Conservation (phyloP, 768 basidiomycete genomes). For the Lanmaoa pseudosensibilis region DNA sequence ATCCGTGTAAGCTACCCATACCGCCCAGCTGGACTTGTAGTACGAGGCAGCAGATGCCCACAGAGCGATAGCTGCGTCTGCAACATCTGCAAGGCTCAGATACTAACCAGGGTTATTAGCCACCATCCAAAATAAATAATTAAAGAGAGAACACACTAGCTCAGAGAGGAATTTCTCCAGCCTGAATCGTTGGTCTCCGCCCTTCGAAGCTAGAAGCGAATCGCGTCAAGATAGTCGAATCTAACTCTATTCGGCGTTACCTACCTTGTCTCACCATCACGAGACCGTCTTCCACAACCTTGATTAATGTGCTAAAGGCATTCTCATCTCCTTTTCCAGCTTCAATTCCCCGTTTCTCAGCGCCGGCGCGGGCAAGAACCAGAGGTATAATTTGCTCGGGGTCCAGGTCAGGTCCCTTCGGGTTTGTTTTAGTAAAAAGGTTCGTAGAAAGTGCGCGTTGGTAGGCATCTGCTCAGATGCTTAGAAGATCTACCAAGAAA, state of each 20-base stretch:
- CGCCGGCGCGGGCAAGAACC: constrained; percentile 63
- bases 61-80: constrained; percentile 56
- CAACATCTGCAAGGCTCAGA: constrained; percentile 39
- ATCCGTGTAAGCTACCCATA: constrained; percentile 76
- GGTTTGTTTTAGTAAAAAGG: constrained; percentile 42
- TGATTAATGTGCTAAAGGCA: constrained; percentile 51
- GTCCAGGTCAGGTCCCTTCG: constrained; percentile 37
- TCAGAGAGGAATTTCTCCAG: constrained; percentile 82
- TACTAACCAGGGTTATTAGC: constrained; percentile 41
- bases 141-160: constrained; percentile 53
- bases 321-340: constrained; percentile 51
- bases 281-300: constrained; percentile 63
- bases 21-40: constrained; percentile 69
- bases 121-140: background rate
- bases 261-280: constrained; percentile 58
- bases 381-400: constrained; percentile 66
- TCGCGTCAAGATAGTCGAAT: background rate
- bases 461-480: constrained; percentile 48
- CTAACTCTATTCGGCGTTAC: constrained; percentile 1
- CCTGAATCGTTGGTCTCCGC: constrained; percentile 74
- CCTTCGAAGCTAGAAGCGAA: constrained; percentile 48
- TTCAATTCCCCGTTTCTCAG: constrained; percentile 57
- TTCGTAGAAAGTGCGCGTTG: constrained; percentile 54
- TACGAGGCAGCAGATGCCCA: constrained; percentile 69
- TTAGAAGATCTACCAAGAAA: constrained; percentile 6